Evolutionary conservation across 2,329 filamentous ascomycete species (phyloP), one percentile per base, ranked within the genome.

Genomic region (Arthrobotrys musiformis): DNA sequence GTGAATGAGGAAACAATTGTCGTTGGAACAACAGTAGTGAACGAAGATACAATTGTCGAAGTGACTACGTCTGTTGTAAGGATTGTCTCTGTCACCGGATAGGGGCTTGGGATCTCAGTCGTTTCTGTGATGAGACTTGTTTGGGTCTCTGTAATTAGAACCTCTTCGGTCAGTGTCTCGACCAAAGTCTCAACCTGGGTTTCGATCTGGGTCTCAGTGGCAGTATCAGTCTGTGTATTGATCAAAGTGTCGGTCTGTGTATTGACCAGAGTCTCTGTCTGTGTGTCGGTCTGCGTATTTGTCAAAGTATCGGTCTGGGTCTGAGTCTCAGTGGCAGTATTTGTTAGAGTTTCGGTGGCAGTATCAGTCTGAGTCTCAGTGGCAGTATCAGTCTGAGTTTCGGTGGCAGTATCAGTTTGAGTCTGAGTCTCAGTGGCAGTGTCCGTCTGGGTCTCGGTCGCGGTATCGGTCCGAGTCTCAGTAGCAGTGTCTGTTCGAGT

Each of bases 1-100:
- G 73, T 77, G 35, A 61, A 77, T 4, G 73, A 70, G n/a, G 73
- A 77, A 9, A 70, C 40, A 56, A 76, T 76, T 22, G 72, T 76
- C 4, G 72, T 76, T 37, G 72, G 72, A 7, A 76, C 48, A 33
- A 35, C 52, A 15, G 64, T 64, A 37, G 72, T 76, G 58, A 64
- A 70, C 7, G 66, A 66, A 44, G 73, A 66, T 5, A 70, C 61
- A 24, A 70, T 24, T 7, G 60, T 66, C 8, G 66, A 61, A 7
- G 66, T 77, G 22, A 66, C 15, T 1, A 77, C 54, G 15, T 77
- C 73, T 2, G 73, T 77, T 8, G 60, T 66, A n/a, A 70, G 42
- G 33, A 56, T 54, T 7, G 73, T 77, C 19, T 77, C 48, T 1
- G 73, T 77, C 13, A 77, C 73, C 8, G 73, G 66, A 30, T 77